phyloP scores from a whole-genome alignment of 2,329 filamentous ascomycete genomes.

The Ceratocystis eucalypticola region DNA sequence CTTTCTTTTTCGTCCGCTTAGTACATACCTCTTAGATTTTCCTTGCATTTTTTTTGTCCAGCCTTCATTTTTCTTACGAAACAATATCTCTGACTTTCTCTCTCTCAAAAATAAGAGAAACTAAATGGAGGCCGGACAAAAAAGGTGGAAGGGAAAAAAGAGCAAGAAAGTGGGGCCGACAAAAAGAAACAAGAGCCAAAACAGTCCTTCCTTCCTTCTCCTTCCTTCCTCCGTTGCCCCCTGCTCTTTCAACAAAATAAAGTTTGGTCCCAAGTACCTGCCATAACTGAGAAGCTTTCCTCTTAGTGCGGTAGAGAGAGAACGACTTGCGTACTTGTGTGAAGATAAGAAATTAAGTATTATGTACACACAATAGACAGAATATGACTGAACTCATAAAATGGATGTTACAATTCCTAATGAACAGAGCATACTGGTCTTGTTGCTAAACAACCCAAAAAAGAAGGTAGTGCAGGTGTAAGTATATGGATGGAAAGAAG shows the following conservation, averaged over 20 bases:
- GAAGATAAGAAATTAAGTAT: neutral
- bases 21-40: too few species aligned
- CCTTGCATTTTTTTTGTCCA: too few species aligned
- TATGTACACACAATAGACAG: neutral
- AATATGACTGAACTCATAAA: too few species aligned
- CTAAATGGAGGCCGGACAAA: neutral
- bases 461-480: too few species aligned
- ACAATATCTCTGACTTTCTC: neutral
- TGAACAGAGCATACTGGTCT: too few species aligned
- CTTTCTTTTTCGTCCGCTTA: too few species aligned
- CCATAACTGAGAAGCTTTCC: neutral
- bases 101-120: neutral
- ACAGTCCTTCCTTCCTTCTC: neutral
- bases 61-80: neutral
- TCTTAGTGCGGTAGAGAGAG: neutral
- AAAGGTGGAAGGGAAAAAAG: neutral
- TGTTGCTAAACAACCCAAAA: too few species aligned
- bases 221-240: neutral
- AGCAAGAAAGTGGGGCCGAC: neutral
- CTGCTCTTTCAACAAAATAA: neutral
- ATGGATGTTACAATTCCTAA: too few species aligned
- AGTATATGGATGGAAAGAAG: too few species aligned
- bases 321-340: neutral
- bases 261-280: constrained; percentile 8
- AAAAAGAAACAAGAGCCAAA: neutral